A percentile compares a stretch with the other conserved stretches of the same genome.
Conservation (phyloP, 345 rosid genomes). For the Euphorbia pulcherrima region DNA sequence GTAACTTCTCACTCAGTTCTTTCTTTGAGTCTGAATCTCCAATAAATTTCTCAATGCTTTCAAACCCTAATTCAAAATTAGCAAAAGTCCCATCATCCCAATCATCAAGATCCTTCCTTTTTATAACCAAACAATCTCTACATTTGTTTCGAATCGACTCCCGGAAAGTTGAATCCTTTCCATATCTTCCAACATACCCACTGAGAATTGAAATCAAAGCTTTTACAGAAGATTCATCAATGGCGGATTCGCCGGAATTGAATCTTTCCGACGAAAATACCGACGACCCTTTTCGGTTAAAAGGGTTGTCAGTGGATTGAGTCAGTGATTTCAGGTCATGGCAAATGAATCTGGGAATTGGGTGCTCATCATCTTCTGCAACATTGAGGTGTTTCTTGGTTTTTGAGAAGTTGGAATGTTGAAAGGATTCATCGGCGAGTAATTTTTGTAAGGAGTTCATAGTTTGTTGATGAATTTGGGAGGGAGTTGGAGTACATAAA, state of each 20-base stretch:
- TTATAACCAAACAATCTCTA: slow-evolving; percentile 29
- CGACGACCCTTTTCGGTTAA: slow-evolving; percentile 28
- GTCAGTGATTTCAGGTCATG: slow-evolving; percentile 24
- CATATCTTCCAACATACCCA: slow-evolving; percentile 48
- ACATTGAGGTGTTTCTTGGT: slow-evolving; percentile 11
- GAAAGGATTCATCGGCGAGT: slow-evolving; percentile 44
- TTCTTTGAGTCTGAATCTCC: slow-evolving; percentile 19
- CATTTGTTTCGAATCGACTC: slow-evolving; percentile 38
- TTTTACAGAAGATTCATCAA: slow-evolving; percentile 42
- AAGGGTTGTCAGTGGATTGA: slow-evolving; percentile 12
- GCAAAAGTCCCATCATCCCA: slow-evolving; percentile 29
- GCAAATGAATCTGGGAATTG: slow-evolving; percentile 42
- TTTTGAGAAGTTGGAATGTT: slow-evolving; percentile 13
- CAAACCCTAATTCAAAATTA: slow-evolving; percentile 38
- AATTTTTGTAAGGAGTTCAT: slow-evolving; percentile 45
- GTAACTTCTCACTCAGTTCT: slow-evolving; percentile 27
- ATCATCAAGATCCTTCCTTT: slow-evolving; percentile 23
- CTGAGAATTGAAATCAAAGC: slow-evolving; percentile 52
- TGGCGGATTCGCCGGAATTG: slow-evolving; percentile 39
- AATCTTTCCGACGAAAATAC: slow-evolving; percentile 22
- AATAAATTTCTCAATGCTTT: slow-evolving; percentile 40
- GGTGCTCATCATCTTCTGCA: slow-evolving; percentile 15
- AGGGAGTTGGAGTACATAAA: slow-evolving; percentile 13
- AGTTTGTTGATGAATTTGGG: background rate
- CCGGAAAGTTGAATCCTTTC: slow-evolving; percentile 41